Evolutionary conservation across 2,329 filamentous ascomycete genomes (phyloP).

Genomic region (Cytospora piceicola): DNA sequence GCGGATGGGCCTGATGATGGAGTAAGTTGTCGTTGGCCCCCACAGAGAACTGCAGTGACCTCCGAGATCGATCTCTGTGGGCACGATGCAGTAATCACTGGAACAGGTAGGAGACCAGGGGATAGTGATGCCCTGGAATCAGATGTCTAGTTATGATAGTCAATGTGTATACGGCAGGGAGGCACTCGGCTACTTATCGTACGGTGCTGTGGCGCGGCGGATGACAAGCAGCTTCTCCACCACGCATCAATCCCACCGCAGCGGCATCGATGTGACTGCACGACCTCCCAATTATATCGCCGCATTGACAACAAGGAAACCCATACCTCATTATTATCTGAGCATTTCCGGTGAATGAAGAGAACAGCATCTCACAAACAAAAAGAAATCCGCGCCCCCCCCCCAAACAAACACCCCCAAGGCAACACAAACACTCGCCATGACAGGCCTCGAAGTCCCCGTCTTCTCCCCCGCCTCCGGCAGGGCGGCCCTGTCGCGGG

Average conservation of each 20-base stretch:
- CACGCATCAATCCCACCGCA: neutral
- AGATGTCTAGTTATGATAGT: no score
- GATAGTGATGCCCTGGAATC: no score
- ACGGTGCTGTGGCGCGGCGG: neutral
- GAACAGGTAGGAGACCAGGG: no score
- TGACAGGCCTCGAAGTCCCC: slow-evolving; percentile 52
- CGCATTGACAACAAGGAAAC: neutral
- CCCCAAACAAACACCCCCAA: no score
- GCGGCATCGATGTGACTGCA: neutral
- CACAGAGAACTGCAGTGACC: no score
- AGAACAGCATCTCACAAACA: neutral
- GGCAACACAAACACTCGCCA: neutral
- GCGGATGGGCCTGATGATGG: no score
- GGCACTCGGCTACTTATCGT: neutral
- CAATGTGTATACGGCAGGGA: no score
- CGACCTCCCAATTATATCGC: neutral
- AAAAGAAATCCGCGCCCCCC: no score
- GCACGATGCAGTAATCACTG: no score
- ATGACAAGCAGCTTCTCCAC: neutral
- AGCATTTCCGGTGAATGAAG: neutral
- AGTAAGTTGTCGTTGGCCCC: no score
- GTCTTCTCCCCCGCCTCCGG: slow-evolving; percentile 54
- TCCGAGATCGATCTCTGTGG: no score
- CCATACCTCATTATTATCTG: neutral
- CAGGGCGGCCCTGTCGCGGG: slow-evolving; percentile 45